phyloP scores from a whole-genome alignment of 2,329 filamentous ascomycete species.

The Anthostomella pinea region DNA sequence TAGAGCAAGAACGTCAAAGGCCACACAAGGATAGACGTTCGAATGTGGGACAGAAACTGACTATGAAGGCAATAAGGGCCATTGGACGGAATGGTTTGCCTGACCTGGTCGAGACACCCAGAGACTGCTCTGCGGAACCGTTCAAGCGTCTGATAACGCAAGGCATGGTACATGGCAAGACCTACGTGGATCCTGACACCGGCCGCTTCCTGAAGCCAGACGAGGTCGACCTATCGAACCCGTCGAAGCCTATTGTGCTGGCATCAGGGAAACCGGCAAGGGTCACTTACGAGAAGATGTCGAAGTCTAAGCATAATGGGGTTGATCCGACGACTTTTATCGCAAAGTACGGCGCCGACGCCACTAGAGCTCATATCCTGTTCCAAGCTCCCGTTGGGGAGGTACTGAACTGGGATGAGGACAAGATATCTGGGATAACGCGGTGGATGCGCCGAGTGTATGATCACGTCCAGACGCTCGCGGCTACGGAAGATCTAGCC shows the following conservation, averaged over 20 bases:
- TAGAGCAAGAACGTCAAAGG: too few species aligned
- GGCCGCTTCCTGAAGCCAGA: conserved; percentile 74
- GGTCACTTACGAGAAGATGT: conserved; percentile 86
- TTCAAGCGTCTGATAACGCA: conserved; percentile 82
- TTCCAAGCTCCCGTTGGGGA: conserved; percentile 85
- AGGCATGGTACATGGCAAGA: conserved; percentile 91
- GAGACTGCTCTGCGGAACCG: conserved; percentile 53
- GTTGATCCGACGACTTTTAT: conserved; percentile 77
- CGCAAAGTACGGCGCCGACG: conserved; percentile 73
- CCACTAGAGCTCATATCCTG: conserved; percentile 80
- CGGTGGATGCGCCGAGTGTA: conserved; percentile 73
- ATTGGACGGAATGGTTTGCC: too few species aligned
- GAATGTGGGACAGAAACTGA: too few species aligned
- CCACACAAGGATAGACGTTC: too few species aligned
- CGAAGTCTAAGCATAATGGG: conserved; percentile 90
- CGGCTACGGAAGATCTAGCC: conserved; percentile 7
- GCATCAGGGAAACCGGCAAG: conserved; percentile 57
- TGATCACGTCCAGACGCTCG: conserved; percentile 47
- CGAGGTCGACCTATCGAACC: conserved; percentile 65
- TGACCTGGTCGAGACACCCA: conserved; percentile 16
- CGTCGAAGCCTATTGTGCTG: conserved; percentile 57
- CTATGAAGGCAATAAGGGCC: too few species aligned
- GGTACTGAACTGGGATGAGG: conserved; percentile 83
- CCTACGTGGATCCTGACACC: conserved; percentile 70
- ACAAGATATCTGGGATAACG: conserved; percentile 76